Conservation (phyloP, 2,329 filamentous ascomycete genomes). For the Blastomyces silverae region DNA sequence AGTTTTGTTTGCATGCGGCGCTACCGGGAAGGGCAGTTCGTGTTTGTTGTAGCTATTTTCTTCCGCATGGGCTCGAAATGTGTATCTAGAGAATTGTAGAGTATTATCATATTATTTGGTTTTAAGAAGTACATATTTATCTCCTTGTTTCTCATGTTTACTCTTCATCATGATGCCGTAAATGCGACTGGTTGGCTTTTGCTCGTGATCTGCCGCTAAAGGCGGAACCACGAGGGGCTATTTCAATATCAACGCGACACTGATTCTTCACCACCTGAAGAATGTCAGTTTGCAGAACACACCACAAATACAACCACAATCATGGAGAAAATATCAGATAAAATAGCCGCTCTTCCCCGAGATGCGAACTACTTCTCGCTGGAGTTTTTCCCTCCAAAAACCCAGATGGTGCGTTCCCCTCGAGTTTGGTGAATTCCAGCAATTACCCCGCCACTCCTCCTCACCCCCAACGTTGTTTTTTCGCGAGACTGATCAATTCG, state of each 20-base stretch:
- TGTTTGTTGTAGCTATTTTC: no score
- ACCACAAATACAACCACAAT: not conserved
- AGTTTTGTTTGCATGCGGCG: no score
- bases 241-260: not conserved
- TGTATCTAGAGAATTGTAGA: no score
- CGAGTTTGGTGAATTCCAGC: slow-evolving; percentile 22
- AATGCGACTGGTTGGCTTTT: not conserved
- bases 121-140: not conserved
- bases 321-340: slow-evolving; percentile 79
- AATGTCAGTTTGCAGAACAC: not conserved
- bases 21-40: no score
- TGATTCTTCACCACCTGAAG: not conserved
- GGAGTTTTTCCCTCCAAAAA: slow-evolving; percentile 99
- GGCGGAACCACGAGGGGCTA: not conserved
- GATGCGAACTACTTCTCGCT: slow-evolving; percentile 85
- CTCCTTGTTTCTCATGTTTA: not conserved
- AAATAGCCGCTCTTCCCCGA: slow-evolving; percentile 81
- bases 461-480: not conserved
- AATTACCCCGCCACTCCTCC: slow-evolving; percentile 8
- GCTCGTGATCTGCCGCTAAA: slow-evolving; percentile 3
- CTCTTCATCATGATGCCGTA: not conserved
- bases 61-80: no score
- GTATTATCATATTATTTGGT: not conserved
- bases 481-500: slow-evolving; percentile 24
- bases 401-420: slow-evolving; percentile 57